Evolutionary conservation across 2,329 filamentous ascomycete species (phyloP), one percentile per base, ranked within the genome.

Genomic region (Waltergamsia citrina): DNA sequence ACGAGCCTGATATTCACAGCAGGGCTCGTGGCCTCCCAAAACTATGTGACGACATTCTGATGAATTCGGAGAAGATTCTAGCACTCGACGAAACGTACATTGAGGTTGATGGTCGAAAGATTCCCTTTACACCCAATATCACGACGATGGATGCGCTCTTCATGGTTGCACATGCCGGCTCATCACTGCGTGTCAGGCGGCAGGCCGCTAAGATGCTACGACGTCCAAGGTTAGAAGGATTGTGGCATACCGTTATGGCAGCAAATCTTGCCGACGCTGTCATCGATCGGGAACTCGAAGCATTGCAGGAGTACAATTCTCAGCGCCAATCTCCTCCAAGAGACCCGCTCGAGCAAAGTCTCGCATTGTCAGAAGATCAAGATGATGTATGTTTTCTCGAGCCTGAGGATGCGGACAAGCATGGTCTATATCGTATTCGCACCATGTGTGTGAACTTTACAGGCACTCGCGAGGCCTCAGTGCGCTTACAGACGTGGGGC

Each of bases 141-240:
- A 33, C 22, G 21, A 18, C 22, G 11, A n/a, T 33, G n/a, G 31
- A 33, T 33, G 8, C 31, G 8, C 20, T 43, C 4, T 27, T 33
- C 12, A 25, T 32, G 14, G 37, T 41, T n/a, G 42, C 37, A 1
- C 30, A 38, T 21, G 25, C 20, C 18, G 40, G 36, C 9, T 15
- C 24, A 18, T 20, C 29, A 23, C 24, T 39, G 8, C 25, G 14
- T 4, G 24, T 29, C 11, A 39, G 41, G 14, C 23, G 30, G 17
- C 31, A 30, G 5, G 41, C 40, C 10, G 20, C 39, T 10, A 24
- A 20, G 9, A 30, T 42, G 7, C 32, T 44, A 25, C 31, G 38
- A 27, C 17, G 21, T n/a, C 32, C 36, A 10, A 17, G 25, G 17
- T 20, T 30, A 2, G 32, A 38, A 16, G 26, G 32, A 2, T 8